Base-by-base conservation (phyloP, 805 yeast genomes). In the Pichia ethanolica region DNA sequence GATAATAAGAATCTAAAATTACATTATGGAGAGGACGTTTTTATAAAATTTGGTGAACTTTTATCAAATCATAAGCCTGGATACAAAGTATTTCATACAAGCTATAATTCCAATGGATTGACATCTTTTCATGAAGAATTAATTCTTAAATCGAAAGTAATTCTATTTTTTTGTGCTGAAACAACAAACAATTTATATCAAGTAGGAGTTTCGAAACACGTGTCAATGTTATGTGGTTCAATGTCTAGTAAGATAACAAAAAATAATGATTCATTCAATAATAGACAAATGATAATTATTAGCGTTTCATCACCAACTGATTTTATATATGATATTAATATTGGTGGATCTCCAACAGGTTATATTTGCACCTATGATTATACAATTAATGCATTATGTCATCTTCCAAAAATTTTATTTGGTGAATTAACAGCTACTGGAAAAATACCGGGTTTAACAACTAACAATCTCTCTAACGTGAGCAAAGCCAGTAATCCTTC, bases 301-400 rank as follows among this genome's bases (percentile, higher is more conserved):
- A 81, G 84, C 5, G 80, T 82, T 0, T 75, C 79, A 50, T 75
- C 82, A 5, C 86, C 86, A 1, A 47, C 47, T 9, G 50, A 47
- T 33, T 47, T 47, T 33, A 37, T 47, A n/a, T 79, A 78, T 56
- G 86, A 81, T 56, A 75, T 81, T 57, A 74, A 77, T 44, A 75
- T 78, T 49, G 78, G 78, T 49, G 73, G 50, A 3, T 43, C 73
- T 44, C 71, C 72, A 40, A 73, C 79, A 33, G 81, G 81, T 1
- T 80, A 80, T 58, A 62, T 81, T 43, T 81, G 85, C 57, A 74
- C 81, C 46, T 81, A 76, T 58, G 86, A 81, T 61, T 81, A 78
- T 59, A 79, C 85, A 1, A 63, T 68, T 20, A 72, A 71, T 55
- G 82, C 75, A 3, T 63, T 81, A 41, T 68, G 71, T 33, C 72